These are phyloP conservation scores for Alternaria arborescens DNA, from an alignment of 2,329 filamentous ascomycete genomes.

Conservation along the genomic window DNA sequence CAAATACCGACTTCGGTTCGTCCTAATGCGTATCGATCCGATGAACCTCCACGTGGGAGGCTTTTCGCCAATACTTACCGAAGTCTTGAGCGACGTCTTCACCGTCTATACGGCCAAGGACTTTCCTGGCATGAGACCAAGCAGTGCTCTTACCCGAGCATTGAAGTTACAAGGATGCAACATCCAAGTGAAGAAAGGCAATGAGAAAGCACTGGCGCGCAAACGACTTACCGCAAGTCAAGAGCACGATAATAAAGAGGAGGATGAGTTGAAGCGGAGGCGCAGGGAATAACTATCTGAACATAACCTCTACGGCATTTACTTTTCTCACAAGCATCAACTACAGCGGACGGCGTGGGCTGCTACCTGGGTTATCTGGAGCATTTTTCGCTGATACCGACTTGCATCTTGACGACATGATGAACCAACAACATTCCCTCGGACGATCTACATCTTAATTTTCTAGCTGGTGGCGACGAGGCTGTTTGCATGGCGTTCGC, in stretches of 20 bases:
- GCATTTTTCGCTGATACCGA: conserved; percentile 42
- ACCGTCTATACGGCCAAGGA: conserved; percentile 85
- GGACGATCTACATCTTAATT: conserved; percentile 25
- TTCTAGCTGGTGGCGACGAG: conserved; percentile 18
- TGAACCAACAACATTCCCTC: conserved; percentile 33
- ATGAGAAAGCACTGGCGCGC: conserved; percentile 66
- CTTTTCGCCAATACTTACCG: conserved; percentile 59
- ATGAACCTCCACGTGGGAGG: conserved; percentile 63
- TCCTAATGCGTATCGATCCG: conserved; percentile 75
- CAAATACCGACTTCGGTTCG: conserved; percentile 77
- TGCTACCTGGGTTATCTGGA: conserved; percentile 44
- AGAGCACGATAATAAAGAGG: conserved; percentile 53
- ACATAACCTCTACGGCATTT: not conserved
- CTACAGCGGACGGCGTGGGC: conserved; percentile 36
- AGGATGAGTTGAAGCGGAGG: conserved; percentile 48
- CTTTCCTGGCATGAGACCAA: conserved; percentile 84
- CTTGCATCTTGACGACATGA: conserved; percentile 48
- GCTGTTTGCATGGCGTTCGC: conserved; percentile 12
- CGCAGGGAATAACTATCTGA: conserved; percentile 43
- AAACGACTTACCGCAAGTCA: conserved; percentile 50
- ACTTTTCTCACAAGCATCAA: conserved; percentile 24
- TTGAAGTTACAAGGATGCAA: conserved; percentile 82
- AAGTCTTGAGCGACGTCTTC: conserved; percentile 73
- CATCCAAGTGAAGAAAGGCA: conserved; percentile 87
- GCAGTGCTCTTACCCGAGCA: conserved; percentile 75